Evolutionary conservation across 768 basidiomycete genomes (phyloP).

Genomic region (Sistotremastrum suecicum): DNA sequence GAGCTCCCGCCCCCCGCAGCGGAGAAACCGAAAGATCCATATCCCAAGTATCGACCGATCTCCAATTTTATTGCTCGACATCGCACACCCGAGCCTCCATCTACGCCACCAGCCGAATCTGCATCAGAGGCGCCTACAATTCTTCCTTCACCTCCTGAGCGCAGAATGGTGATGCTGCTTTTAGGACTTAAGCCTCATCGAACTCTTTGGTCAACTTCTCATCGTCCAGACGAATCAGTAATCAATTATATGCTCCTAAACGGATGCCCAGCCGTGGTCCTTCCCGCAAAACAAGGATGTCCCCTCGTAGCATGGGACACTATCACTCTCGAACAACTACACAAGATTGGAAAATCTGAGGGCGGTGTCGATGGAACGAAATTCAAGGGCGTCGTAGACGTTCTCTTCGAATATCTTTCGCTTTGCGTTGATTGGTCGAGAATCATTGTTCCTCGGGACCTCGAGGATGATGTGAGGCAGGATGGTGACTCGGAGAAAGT

Average conservation of each 20-base stretch:
- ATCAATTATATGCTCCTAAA: slow-evolving; percentile 48
- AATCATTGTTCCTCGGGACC: slow-evolving; percentile 19
- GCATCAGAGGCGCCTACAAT: slow-evolving; percentile 24
- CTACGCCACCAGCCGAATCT: slow-evolving; percentile 6
- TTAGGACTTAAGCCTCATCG: slow-evolving; percentile 51
- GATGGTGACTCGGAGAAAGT: slow-evolving; percentile 7
- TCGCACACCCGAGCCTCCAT: slow-evolving; percentile 8
- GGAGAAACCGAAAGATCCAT: too few relatives aligned
- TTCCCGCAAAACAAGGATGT: slow-evolving; percentile 44
- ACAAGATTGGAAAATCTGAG: slow-evolving; percentile 32
- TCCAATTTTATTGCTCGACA: background rate
- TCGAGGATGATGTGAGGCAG: slow-evolving; percentile 1
- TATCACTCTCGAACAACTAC: slow-evolving; percentile 42
- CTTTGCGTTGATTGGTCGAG: slow-evolving; percentile 51
- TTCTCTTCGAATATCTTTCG: slow-evolving; percentile 44
- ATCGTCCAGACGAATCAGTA: slow-evolving; percentile 46
- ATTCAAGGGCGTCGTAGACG: slow-evolving; percentile 40
- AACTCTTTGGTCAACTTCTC: slow-evolving; percentile 38
- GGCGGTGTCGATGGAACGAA: slow-evolving; percentile 19
- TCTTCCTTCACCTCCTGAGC: slow-evolving; percentile 22
- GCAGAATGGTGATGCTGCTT: slow-evolving; percentile 41
- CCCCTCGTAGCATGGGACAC: slow-evolving; percentile 55
- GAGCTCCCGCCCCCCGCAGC: background rate
- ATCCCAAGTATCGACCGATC: too few relatives aligned
- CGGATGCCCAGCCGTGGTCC: slow-evolving; percentile 44